These are phyloP conservation scores for Neurospora cerealis DNA, from an alignment of 495 filamentous ascomycete genomes.

Conservation along the genomic window DNA sequence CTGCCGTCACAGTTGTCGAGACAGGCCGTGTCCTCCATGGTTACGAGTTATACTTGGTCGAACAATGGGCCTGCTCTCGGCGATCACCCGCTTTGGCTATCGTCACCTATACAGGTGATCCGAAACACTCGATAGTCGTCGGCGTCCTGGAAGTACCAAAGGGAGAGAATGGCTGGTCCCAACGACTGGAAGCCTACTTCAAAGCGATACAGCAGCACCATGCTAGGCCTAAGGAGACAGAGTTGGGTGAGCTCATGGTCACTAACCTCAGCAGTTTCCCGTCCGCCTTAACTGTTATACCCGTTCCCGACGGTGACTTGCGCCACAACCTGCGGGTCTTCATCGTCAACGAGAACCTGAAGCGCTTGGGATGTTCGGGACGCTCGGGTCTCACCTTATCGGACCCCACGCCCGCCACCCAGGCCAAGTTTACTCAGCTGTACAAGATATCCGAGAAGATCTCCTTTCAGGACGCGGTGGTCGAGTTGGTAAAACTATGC, in stretches of 20 bases:
- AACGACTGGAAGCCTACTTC: conserved; percentile 71
- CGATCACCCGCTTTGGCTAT: conserved; percentile 86
- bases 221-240: conserved; percentile 74
- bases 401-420: conserved; percentile 64
- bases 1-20: conserved; percentile 63
- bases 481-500: conserved; percentile 86
- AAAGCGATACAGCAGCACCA: conserved; percentile 74
- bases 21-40: conserved; percentile 60
- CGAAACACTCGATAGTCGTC: conserved; percentile 62
- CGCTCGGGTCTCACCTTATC: conserved; percentile 74
- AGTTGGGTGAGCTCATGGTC: conserved; percentile 77
- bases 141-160: conserved; percentile 78
- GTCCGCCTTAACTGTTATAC: conserved; percentile 77
- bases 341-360: conserved; percentile 91
- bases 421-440: conserved; percentile 85
- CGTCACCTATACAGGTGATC: conserved; percentile 85
- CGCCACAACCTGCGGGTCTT: conserved; percentile 73
- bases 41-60: conserved; percentile 90
- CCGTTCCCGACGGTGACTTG: conserved; percentile 79
- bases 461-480: conserved; percentile 61
- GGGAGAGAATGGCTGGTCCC: conserved; percentile 74
- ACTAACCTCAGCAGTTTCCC: conserved; percentile 89
- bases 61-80: conserved; percentile 96
- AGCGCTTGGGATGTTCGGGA: conserved; percentile 84
- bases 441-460: conserved; percentile 81